These are phyloP conservation scores for Xerocomus amazonicus DNA, from an alignment of 1,284 basidiomycete genomes.

Conservation along the genomic window DNA sequence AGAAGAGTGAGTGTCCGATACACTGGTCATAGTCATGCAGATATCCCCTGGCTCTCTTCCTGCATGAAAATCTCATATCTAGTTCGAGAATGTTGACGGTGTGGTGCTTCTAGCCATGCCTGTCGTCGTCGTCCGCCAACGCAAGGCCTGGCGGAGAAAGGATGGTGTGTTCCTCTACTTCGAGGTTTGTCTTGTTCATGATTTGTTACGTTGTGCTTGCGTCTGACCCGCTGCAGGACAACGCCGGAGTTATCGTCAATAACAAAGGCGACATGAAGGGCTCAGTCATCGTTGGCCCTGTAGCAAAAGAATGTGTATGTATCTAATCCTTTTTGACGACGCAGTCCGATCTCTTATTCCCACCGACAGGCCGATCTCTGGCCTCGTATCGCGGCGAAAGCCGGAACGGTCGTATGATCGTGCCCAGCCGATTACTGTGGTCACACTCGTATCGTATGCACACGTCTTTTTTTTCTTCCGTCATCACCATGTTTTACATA, in stretches of 20 bases:
- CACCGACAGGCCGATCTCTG: conserved; percentile 85
- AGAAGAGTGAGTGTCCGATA: conserved; percentile 79
- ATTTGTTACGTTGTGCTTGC: neutral
- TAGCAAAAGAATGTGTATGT: conserved; percentile 93
- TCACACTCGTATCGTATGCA: conserved; percentile 16
- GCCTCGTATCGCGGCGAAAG: conserved; percentile 99
- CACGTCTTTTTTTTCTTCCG: neutral
- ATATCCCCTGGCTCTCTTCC: too few relatives aligned
- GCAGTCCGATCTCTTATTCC: neutral
- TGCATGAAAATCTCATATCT: too few relatives aligned
- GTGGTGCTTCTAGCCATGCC: conserved; percentile 75
- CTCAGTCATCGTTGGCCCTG: conserved; percentile 96
- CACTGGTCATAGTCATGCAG: neutral
- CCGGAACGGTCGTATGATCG: conserved; percentile 90
- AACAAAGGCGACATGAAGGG: conserved; percentile 99
- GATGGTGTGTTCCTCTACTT: conserved; percentile 99
- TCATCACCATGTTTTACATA: conserved; percentile 19
- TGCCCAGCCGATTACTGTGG: conserved; percentile 11
- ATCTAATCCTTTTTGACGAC: neutral
- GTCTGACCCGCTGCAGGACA: conserved; percentile 55
- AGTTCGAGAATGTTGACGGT: neutral
- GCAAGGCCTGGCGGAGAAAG: conserved; percentile 97
- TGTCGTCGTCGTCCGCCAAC: conserved; percentile 94
- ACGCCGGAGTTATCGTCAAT: conserved; percentile 97
- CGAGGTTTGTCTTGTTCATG: conserved; percentile 53